A percentile compares a stretch with the other conserved stretches of the same genome.
Conservation (phyloP, 2,329 filamentous ascomycete genomes). For the Trichoderma sp. region DNA sequence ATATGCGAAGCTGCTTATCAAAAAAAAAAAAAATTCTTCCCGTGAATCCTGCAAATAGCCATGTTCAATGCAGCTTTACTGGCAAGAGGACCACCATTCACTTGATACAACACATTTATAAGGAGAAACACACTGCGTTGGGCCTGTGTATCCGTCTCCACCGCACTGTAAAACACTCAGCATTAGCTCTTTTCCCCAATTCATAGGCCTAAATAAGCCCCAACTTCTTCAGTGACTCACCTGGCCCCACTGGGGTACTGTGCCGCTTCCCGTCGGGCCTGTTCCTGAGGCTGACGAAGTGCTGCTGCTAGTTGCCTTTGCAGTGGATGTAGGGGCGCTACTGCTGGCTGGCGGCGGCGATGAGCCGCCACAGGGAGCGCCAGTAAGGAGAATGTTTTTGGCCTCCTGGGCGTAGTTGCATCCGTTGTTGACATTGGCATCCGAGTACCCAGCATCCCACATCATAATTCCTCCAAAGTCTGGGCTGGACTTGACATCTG, state of each 20-base stretch:
- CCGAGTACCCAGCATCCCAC: slow-evolving; percentile 3
- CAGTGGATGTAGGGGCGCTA: not conserved
- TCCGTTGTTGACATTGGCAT: slow-evolving; percentile 11
- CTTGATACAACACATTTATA: not conserved
- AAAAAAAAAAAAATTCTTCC: not conserved
- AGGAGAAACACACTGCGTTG: not conserved
- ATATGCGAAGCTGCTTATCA: not conserved
- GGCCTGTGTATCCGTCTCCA: not conserved
- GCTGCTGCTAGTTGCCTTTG: not conserved
- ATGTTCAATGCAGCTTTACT: not conserved
- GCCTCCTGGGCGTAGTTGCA: slow-evolving; percentile 12
- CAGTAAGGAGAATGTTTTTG: slow-evolving; percentile 8
- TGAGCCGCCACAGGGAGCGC: slow-evolving; percentile 2
- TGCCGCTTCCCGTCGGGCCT: not conserved
- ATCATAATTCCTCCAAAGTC: slow-evolving; percentile 8
- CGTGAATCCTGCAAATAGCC: not conserved
- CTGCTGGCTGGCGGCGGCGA: not conserved
- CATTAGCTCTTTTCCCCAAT: not conserved
- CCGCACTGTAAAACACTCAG: not conserved
- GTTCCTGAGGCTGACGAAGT: not conserved
- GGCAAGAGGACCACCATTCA: not conserved
- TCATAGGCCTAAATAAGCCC: not conserved
- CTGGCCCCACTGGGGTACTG: not conserved
- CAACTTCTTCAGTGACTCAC: not conserved
- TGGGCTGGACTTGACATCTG: not conserved